Conservation (phyloP, 768 basidiomycete genomes). For the Obba rivulosa region DNA sequence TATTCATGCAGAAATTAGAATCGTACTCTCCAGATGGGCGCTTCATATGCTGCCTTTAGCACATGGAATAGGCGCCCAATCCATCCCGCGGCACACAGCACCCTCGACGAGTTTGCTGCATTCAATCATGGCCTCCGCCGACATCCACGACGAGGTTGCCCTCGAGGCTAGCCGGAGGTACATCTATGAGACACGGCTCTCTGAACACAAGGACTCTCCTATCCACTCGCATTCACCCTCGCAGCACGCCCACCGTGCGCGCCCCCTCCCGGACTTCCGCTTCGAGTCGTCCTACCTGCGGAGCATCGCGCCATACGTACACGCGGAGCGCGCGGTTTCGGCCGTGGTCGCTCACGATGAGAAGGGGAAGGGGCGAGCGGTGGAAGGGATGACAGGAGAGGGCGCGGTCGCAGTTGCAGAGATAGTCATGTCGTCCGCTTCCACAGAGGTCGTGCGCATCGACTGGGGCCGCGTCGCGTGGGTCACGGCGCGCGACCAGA, state of each 20-base stretch:
- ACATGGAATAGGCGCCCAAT: too few relatives aligned
- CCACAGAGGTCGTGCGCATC: slow-evolving; percentile 24
- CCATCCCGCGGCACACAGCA: too few relatives aligned
- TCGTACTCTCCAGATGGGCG: too few relatives aligned
- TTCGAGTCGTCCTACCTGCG: slow-evolving; percentile 70
- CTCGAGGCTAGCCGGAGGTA: too few relatives aligned
- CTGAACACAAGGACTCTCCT: slow-evolving; percentile 8
- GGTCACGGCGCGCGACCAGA: slow-evolving; percentile 64
- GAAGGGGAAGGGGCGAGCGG: slow-evolving; percentile 29
- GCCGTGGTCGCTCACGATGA: slow-evolving; percentile 15
- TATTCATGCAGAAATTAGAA: too few relatives aligned
- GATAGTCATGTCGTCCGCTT: background rate
- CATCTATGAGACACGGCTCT: too few relatives aligned
- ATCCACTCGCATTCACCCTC: slow-evolving; percentile 18
- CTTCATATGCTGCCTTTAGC: too few relatives aligned
- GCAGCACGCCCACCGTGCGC: slow-evolving; percentile 28
- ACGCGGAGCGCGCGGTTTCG: slow-evolving; percentile 25
- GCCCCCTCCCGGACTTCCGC: slow-evolving; percentile 66
- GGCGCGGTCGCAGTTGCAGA: slow-evolving; percentile 18
- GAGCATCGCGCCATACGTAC: slow-evolving; percentile 50
- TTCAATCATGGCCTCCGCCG: too few relatives aligned
- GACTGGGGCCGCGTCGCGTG: slow-evolving; percentile 55
- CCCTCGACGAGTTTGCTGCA: too few relatives aligned
- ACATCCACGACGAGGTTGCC: too few relatives aligned
- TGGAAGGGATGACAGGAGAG: slow-evolving; percentile 11